A percentile compares a stretch with the other conserved stretches of the same genome.
Conservation (phyloP, 2,329 filamentous ascomycete genomes). For the Exophiala calicioides region DNA sequence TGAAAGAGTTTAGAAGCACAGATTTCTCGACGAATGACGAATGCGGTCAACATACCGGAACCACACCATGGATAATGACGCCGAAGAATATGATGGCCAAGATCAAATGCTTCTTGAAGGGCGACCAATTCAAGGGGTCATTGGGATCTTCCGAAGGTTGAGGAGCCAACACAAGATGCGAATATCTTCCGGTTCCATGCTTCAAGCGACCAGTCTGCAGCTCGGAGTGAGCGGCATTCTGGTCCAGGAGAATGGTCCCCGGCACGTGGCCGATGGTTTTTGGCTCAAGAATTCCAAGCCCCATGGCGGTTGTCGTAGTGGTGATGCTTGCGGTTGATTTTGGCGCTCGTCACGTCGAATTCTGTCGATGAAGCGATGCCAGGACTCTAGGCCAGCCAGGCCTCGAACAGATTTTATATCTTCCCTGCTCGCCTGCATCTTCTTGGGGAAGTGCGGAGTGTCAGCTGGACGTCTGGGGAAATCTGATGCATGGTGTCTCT, state of each 20-base stretch:
- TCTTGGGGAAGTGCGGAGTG: too few relatives aligned
- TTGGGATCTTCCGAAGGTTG: constrained; percentile 41
- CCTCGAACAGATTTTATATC: too few relatives aligned
- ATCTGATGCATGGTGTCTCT: background rate
- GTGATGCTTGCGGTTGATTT: too few relatives aligned
- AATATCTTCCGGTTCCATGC: constrained; percentile 17
- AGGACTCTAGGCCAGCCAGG: too few relatives aligned
- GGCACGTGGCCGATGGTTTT: constrained; percentile 33
- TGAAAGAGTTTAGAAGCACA: constrained; percentile 19
- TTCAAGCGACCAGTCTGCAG: constrained; percentile 20
- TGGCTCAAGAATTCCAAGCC: constrained; percentile 35
- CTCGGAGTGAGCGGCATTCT: constrained; percentile 18
- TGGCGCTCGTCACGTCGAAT: too few relatives aligned
- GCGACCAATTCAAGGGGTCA: constrained; percentile 43
- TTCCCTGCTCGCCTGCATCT: too few relatives aligned
- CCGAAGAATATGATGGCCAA: constrained; percentile 41
- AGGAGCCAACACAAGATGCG: constrained; percentile 35
- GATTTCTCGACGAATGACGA: background rate
- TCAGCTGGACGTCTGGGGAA: too few relatives aligned
- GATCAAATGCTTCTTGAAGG: constrained; percentile 36
- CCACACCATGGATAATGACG: constrained; percentile 36
- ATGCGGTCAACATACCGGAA: constrained; percentile 6
- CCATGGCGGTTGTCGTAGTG: too few relatives aligned
- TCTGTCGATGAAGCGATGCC: too few relatives aligned
- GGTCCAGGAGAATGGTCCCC: constrained; percentile 35